Evolutionary conservation across 2,329 filamentous ascomycete genomes (phyloP), one percentile per base, ranked within the genome.

Genomic region (Cercospora zeina): DNA sequence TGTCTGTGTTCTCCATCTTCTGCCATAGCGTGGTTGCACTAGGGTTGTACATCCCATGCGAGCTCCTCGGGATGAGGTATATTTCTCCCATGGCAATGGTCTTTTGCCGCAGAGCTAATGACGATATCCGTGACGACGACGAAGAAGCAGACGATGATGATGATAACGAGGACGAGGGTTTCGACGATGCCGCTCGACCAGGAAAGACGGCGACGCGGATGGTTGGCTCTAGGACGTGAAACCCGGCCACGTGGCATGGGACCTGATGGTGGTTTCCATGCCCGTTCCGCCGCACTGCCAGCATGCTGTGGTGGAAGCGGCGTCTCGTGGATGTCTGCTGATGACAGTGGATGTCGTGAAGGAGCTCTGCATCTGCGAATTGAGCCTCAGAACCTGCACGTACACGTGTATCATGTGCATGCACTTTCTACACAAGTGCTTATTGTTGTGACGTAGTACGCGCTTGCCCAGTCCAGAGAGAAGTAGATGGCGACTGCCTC

Each of bases 141-240:
- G 49, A 45, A 1, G 49, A 51, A 34, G 13, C 13, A 30, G 24
- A 31, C 4, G 49, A 14, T 16, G 47, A 31, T n/a, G 21, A 50
- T 8, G 49, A 51, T 16, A 24, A 21, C 49, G 49, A 51, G 8
- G 27, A 5, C 4, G 49, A 51, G 16, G 49, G 27, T 19, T 51
- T 51, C 27, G 49, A 51, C 31, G 27, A 51, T 51, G 49, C 49
- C 27, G 31, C 31, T 33, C 49, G 27, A 21, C 24, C 49, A 33
- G 49, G 49, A 31, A 30, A 51, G 49, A 51, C 49, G 27, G 49
- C 49, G 49, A 51, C 49, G 49, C 31, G 16, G 49, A 51, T 16
- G 49, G 49, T 13, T 51, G 49, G 49, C 27, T 31, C 6, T 51
- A 13, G 11, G 13, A 31, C 2, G 13, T n/a, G 14, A 19, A 33